Percentiles rank a stretch among this genome's conserved stretches.
Evolutionary conservation across 108 stramenopile species (phyloP).

Genomic region (Pseudonitzschia multiseries): DNA sequence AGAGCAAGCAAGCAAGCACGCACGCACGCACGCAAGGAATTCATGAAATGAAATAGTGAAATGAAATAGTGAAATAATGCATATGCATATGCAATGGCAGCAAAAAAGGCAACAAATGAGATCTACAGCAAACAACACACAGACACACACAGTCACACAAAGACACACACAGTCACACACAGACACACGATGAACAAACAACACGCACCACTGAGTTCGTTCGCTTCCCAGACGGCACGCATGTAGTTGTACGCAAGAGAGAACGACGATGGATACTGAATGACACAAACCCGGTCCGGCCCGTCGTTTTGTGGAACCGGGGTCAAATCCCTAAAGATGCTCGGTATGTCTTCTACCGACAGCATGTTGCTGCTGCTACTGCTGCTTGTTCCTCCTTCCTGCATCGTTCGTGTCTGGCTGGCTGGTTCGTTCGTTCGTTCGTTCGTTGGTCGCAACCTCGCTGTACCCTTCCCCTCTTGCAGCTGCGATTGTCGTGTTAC

Average conservation of each 20-base stretch:
- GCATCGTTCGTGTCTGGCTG: too few relatives aligned
- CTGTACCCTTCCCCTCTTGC: too few relatives aligned
- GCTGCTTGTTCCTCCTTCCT: background rate
- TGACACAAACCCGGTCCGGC: conserved; percentile 83
- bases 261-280: conserved; percentile 87
- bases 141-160: background rate
- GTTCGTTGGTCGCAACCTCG: too few relatives aligned
- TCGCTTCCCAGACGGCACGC: conserved; percentile 68
- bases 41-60: background rate
- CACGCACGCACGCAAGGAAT: background rate
- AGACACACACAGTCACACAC: background rate
- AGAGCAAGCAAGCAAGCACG: background rate
- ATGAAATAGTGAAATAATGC: too few relatives aligned
- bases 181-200: background rate
- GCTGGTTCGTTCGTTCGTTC: too few relatives aligned
- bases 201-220: conserved; percentile 53
- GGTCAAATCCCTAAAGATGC: conserved; percentile 64
- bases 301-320: conserved; percentile 93
- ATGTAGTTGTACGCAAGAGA: conserved; percentile 80
- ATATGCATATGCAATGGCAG: too few relatives aligned
- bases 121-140: too few relatives aligned
- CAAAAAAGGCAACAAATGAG: too few relatives aligned
- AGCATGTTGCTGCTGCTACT: too few relatives aligned
- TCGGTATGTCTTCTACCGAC: conserved; percentile 31
- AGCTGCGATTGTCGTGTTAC: too few relatives aligned